Conservation (phyloP, 352 stramenopile genomes). For the Phytopythium boreale region DNA sequence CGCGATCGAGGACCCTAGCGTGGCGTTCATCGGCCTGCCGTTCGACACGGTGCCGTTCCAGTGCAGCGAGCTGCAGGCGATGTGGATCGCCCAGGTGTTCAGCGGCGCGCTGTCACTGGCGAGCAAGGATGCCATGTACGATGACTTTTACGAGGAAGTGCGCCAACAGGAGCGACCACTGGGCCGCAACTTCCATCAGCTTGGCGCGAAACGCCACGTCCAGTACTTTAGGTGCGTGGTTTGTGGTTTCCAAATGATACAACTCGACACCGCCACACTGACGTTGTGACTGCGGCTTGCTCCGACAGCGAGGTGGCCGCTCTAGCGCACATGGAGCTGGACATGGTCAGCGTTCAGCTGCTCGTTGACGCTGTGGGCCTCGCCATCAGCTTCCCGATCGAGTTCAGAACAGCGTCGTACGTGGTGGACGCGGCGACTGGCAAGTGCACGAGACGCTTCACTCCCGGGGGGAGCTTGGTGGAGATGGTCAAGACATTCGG, state of each 20-base stretch:
- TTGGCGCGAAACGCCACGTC: conserved; percentile 38
- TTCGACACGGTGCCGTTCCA: conserved; percentile 81
- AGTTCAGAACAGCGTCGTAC: not conserved
- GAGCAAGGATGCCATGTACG: conserved; percentile 67
- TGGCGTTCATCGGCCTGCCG: conserved; percentile 67
- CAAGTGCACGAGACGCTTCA: not conserved
- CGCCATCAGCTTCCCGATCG: conserved; percentile 40
- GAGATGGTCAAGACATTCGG: not conserved
- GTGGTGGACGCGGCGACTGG: not conserved
- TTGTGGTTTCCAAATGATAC: too few relatives aligned
- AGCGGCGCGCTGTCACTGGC: conserved; percentile 29
- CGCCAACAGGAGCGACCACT: conserved; percentile 34
- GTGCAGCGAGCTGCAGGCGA: conserved; percentile 71
- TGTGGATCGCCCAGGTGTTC: conserved; percentile 67
- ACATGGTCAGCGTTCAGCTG: conserved; percentile 51
- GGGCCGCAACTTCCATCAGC: conserved; percentile 58
- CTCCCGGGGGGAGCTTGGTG: not conserved
- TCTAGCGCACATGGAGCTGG: conserved; percentile 38
- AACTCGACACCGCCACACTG: not conserved
- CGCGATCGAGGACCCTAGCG: conserved; percentile 66
- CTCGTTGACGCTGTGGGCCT: conserved; percentile 62
- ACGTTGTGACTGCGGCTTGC: not conserved
- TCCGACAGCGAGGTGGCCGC: conserved; percentile 29
- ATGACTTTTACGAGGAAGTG: conserved; percentile 50
- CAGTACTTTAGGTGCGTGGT: conserved; percentile 45